Base-by-base conservation (phyloP, 2,329 filamentous ascomycete genomes). In the Phaeoacremonium minimum region DNA sequence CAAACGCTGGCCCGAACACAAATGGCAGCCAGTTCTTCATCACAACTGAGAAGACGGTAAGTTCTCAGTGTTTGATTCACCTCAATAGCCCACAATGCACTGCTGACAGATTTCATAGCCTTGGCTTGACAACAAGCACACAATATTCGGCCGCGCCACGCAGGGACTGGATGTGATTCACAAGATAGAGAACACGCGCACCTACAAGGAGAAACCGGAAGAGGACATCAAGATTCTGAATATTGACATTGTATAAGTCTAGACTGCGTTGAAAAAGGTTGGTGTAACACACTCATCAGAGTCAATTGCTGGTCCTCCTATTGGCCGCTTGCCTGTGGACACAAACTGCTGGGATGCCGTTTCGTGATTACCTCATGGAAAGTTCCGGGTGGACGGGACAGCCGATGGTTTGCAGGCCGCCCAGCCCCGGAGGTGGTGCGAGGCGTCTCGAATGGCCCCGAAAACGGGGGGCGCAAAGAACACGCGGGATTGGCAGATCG, bases 1-100 rank as follows among this genome's bases (percentile, higher is more conserved):
- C 93, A 11, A 98, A 98, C 59, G 91, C 93, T 0, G 93, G 93
- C 0, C 88, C 89, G 0, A 89, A 91, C 52, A 96, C 90, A 22
- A 98, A 98, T 57, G 93, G 86, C 12, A 93, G 85, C 53, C 93
- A 98, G 59, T 98, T 98, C 59, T 98, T 98, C 53, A 95, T 98
- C 48, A 98, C 93, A 0, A 96, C 91, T 1, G 94, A 96, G 63
- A 95, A 95, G 67, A 89, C 93, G 47, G 82, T 85, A 67, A 67
- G 80, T 73, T 14, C 18, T n/a, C 37, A 14, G 9, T 19, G 31
- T 19, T 28, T 26, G 31, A 41, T 7, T 12, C 33, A n/a, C n/a
- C n/a, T n/a, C n/a, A n/a, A n/a, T n/a, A n/a, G n/a, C n/a, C n/a
- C n/a, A n/a, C n/a, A n/a, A n/a, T n/a, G n/a, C n/a, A n/a, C n/a